Evolutionary conservation across 192 early-diverging fungal species (phyloP).

Genomic region (Umbelopsis vinacea): DNA sequence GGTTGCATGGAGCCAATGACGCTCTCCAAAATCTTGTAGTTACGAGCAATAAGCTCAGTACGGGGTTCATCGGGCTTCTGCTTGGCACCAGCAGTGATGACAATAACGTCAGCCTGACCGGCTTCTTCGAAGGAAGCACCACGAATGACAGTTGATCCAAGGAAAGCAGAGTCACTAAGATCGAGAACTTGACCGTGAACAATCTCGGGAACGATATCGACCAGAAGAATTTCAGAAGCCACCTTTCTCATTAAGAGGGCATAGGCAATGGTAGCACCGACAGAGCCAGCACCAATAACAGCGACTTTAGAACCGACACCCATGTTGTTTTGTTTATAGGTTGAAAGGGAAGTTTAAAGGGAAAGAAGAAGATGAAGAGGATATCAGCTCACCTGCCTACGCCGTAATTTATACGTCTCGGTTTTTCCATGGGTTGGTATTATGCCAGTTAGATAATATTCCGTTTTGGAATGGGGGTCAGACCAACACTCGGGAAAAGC

Average conservation of each 20-base stretch:
- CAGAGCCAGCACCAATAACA: conserved; percentile 79
- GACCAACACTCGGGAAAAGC: too few species aligned
- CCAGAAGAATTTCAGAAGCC: conserved; percentile 70
- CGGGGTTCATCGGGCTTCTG: conserved; percentile 79
- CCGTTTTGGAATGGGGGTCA: too few species aligned
- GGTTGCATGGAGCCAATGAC: conserved; percentile 77
- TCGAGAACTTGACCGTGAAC: conserved; percentile 82
- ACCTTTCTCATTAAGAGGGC: conserved; percentile 72
- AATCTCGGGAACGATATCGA: conserved; percentile 69
- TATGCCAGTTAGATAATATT: not conserved
- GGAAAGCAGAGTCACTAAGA: conserved; percentile 78
- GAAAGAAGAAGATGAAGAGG: not conserved
- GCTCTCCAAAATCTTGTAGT: conserved; percentile 75
- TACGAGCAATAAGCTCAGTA: conserved; percentile 75
- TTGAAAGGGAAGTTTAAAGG: not conserved
- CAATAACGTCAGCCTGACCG: conserved; percentile 82
- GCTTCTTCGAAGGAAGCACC: conserved; percentile 68
- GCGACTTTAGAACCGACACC: conserved; percentile 53
- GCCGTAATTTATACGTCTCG: too few species aligned
- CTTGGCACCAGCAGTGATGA: conserved; percentile 84
- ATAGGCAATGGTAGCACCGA: conserved; percentile 76
- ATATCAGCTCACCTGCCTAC: not conserved
- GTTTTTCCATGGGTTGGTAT: not conserved
- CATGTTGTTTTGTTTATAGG: not conserved
- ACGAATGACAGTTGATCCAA: conserved; percentile 65